phyloP scores from a whole-genome alignment of 306 rosid genomes.

The Casuarina equisetifolia region DNA sequence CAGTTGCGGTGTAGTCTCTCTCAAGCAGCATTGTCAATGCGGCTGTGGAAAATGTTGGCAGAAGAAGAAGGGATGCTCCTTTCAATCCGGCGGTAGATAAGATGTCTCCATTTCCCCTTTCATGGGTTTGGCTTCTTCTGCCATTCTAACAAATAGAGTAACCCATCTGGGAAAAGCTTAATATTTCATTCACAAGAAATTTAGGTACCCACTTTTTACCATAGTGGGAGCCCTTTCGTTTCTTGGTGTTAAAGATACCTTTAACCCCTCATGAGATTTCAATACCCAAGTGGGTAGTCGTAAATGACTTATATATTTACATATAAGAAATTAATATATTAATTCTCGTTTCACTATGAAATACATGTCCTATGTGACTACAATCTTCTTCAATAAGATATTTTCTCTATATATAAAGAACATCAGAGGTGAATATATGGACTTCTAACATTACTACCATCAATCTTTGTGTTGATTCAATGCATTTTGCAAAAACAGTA shows the following conservation, averaged over 20 bases:
- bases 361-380: no score
- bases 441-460: no score
- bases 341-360: no score
- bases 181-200: background rate
- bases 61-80: conserved; percentile 29
- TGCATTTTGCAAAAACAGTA: no score
- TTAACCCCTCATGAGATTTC: background rate
- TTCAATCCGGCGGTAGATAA: conserved; percentile 38
- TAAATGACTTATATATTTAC: no score
- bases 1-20: conserved; percentile 26
- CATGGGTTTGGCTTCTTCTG: background rate
- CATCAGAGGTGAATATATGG: no score
- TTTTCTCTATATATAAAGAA: no score
- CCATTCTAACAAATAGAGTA: no score
- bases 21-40: conserved; percentile 33
- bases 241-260: background rate
- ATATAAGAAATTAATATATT: no score
- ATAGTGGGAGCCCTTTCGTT: background rate
- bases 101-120: conserved; percentile 18
- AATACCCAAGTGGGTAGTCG: background rate
- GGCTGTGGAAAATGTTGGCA: conserved; percentile 15
- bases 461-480: no score
- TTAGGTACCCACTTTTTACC: background rate
- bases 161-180: background rate
- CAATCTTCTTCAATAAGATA: no score